Percentiles rank a stretch among this genome's conserved stretches.
Conservation (phyloP, 1,139 yeast genomes). For the Protomyces inundatus region DNA sequence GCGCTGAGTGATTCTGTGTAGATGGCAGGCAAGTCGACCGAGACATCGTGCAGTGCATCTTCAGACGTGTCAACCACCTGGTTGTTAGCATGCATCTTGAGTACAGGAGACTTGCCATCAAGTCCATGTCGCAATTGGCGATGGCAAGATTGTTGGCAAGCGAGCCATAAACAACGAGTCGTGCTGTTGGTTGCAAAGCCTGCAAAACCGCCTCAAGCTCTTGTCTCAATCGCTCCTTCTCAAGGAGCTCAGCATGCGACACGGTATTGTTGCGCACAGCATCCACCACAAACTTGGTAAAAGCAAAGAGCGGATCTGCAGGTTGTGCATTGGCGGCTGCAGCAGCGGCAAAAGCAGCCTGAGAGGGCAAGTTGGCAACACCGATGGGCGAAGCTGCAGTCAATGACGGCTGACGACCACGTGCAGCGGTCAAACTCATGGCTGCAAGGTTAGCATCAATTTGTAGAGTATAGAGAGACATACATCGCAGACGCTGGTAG, state of each 20-base stretch:
- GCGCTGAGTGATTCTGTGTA: constrained; percentile 1
- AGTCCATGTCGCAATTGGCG: constrained; percentile 28
- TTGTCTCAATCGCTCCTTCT: constrained; percentile 10
- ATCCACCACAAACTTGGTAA: constrained; percentile 8
- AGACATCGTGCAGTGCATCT: constrained; percentile 17
- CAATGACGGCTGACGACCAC: not conserved
- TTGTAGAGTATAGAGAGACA: not conserved
- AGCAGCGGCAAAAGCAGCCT: not conserved
- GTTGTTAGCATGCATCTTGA: not conserved
- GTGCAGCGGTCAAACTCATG: not conserved
- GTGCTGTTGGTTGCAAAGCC: constrained; percentile 17
- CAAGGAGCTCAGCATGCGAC: constrained; percentile 14
- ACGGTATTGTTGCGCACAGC: constrained; percentile 10
- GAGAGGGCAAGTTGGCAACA: not conserved
- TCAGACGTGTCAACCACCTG: constrained; percentile 17
- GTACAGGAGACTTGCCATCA: constrained; percentile 10
- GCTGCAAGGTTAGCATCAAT: not conserved
- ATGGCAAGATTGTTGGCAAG: constrained; percentile 25
- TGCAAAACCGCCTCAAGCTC: constrained; percentile 17
- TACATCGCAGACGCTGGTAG: not conserved
- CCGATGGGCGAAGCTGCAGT: not conserved
- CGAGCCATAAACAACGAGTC: constrained; percentile 27
- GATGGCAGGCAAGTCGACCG: constrained; percentile 7
- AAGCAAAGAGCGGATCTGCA: constrained; percentile 6
- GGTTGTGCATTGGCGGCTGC: not conserved